A percentile compares a stretch with the other conserved stretches of the same genome.
Conservation (phyloP, 495 filamentous ascomycete genomes). For the Aspergillus biplanus region DNA sequence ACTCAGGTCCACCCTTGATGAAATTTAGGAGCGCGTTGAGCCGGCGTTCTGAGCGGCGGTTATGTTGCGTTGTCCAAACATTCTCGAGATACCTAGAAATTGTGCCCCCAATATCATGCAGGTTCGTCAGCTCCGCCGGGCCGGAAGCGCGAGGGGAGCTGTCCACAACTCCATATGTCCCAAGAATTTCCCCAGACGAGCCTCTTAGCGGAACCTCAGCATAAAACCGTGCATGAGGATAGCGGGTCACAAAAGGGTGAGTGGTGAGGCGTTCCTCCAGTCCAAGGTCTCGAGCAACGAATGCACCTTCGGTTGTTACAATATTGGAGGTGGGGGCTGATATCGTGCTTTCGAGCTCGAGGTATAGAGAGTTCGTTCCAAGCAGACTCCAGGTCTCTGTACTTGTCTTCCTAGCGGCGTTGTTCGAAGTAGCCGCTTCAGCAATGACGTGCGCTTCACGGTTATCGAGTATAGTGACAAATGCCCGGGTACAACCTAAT, state of each 20-base stretch:
- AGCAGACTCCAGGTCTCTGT: slow-evolving; percentile 20
- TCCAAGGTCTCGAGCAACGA: slow-evolving; percentile 51
- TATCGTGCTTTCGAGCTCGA: slow-evolving; percentile 9
- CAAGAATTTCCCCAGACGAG: slow-evolving; percentile 59
- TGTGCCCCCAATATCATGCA: slow-evolving; percentile 31
- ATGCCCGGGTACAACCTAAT: slow-evolving; percentile 50
- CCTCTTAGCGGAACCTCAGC: slow-evolving; percentile 64
- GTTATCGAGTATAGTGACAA: slow-evolving; percentile 60
- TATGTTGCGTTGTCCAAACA: slow-evolving; percentile 19
- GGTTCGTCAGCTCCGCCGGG: slow-evolving; percentile 24
- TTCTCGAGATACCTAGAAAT: slow-evolving; percentile 33
- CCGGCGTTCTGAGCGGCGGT: slow-evolving; percentile 23
- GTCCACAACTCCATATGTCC: slow-evolving; percentile 63
- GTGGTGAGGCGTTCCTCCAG: slow-evolving; percentile 45
- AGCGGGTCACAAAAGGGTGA: slow-evolving; percentile 38
- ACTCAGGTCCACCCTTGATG: slow-evolving; percentile 17
- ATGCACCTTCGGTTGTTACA: slow-evolving; percentile 30
- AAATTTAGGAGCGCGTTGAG: slow-evolving; percentile 30
- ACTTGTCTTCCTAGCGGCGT: slow-evolving; percentile 23
- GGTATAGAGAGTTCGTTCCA: slow-evolving; percentile 45
- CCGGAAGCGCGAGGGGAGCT: slow-evolving; percentile 41
- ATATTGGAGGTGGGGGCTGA: neutral
- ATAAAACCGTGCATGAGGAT: slow-evolving; percentile 57
- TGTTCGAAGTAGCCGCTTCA: slow-evolving; percentile 48
- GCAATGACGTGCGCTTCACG: slow-evolving; percentile 60